Evolutionary conservation across 202 grass and related monocot genomes (phyloP), one percentile per base, ranked within the genome.

Genomic region (Zoysia matrella): DNA sequence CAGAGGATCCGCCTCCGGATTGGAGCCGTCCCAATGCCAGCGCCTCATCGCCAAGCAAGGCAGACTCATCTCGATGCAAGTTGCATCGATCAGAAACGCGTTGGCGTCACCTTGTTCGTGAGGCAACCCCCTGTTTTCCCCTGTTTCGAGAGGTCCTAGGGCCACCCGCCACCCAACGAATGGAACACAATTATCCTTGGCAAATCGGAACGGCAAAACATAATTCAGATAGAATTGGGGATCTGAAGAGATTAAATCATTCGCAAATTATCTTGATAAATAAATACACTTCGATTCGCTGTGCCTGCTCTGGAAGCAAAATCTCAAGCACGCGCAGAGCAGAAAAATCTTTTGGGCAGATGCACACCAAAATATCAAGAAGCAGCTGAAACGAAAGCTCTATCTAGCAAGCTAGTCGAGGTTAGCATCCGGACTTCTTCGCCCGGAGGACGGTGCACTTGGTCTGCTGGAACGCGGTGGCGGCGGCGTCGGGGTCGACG

Each of bases 371-470:
- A 48, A n/a, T 0, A 52, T 5, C 12, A n/a, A 47, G 66, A 69
- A 69, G 69, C 48, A 72, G 49, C 69, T 1, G 16, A 14, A 58
- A 50, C 5, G 2, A 13, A 4, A 47, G 50, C 49, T 51, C 11
- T 10, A 52, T 1, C 11, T 7, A 9, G 2, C 3, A 6, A 47
- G 49, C 0, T 15, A 42, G 15, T 15, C 52, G 16, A 1, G 1
- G 7, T 22, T 49, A 90, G 75, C 88, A 90, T 0, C 84, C 84
- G 57, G 88, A 90, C n/a, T 56, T 90, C 65, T 83, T 90, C 4
- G 88, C 84, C 50, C 84, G 50, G 50, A 86, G 88, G 75, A 90
- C 58, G 49, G 45, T 80, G 88, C 88, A 90, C 84, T 79, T 83
- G 74, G 63, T 83, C 80, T 13, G 56, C 75, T 86, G 56, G 75